Evolutionary conservation across 106 monocot species (phyloP).

Genomic region (Dioscorea dumetorum): DNA sequence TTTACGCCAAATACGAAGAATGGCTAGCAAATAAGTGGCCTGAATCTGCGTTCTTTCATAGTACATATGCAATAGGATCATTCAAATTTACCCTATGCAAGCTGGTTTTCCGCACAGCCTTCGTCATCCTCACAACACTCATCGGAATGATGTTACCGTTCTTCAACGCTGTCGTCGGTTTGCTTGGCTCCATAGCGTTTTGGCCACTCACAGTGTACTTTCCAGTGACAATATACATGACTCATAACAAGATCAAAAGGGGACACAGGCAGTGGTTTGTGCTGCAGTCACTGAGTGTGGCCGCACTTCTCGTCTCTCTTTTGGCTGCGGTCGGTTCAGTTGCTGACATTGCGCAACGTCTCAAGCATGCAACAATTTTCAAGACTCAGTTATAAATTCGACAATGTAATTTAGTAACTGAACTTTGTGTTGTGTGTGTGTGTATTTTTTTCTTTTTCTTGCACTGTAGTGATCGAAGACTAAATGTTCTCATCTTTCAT

Average conservation of each 20-base stretch:
- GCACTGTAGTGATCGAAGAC: too few species aligned
- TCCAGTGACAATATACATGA: constrained; percentile 52
- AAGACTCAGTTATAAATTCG: constrained; percentile 26
- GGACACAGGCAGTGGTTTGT: constrained; percentile 36
- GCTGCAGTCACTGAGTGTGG: constrained; percentile 32
- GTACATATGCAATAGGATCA: constrained; percentile 20
- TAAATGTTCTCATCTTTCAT: too few species aligned
- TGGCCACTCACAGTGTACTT: constrained; percentile 68
- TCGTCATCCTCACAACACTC: constrained; percentile 47
- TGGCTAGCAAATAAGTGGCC: constrained; percentile 41
- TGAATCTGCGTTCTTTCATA: constrained; percentile 37
- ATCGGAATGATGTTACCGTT: constrained; percentile 64
- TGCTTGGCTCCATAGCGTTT: constrained; percentile 63
- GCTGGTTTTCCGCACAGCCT: constrained; percentile 41
- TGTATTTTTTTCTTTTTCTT: too few species aligned
- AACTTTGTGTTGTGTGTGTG: too few species aligned
- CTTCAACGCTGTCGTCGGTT: constrained; percentile 67
- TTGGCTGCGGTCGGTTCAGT: constrained; percentile 57
- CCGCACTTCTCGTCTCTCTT: constrained; percentile 39
- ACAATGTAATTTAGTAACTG: too few species aligned
- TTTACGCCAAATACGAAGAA: constrained; percentile 50
- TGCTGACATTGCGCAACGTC: constrained; percentile 38
- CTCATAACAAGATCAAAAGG: constrained; percentile 30
- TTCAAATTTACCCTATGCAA: constrained; percentile 41
- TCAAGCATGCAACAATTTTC: constrained; percentile 43